These are phyloP conservation scores for Rhizoctonia solani DNA, from an alignment of 1,284 basidiomycete genomes.

Conservation along the genomic window DNA sequence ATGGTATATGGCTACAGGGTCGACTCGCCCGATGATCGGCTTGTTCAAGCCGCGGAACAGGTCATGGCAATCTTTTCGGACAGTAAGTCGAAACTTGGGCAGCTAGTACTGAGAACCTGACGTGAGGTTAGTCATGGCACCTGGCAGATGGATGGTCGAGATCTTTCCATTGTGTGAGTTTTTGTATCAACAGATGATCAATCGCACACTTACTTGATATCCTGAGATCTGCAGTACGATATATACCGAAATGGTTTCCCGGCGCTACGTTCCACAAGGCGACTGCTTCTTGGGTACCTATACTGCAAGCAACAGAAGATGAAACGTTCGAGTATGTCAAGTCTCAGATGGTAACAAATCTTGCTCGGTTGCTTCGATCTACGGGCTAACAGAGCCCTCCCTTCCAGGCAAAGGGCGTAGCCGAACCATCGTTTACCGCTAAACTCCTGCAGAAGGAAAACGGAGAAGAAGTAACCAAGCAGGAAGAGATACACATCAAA, in stretches of 20 bases:
- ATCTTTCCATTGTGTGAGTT: slow-evolving; percentile 20
- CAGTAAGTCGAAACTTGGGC: neutral
- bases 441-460: slow-evolving; percentile 41
- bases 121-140: neutral
- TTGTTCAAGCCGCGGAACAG: slow-evolving; percentile 12
- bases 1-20: slow-evolving; percentile 32
- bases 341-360: slow-evolving; percentile 41
- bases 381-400: neutral
- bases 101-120: neutral
- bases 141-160: slow-evolving; percentile 25
- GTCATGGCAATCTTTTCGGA: slow-evolving; percentile 23
- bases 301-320: slow-evolving; percentile 40
- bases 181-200: neutral
- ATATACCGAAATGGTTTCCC: slow-evolving; percentile 45
- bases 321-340: slow-evolving; percentile 43
- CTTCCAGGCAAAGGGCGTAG: slow-evolving; percentile 43
- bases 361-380: neutral
- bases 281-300: slow-evolving; percentile 39
- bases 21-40: slow-evolving; percentile 7
- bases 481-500: slow-evolving; percentile 43
- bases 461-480: slow-evolving; percentile 34
- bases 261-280: slow-evolving; percentile 43
- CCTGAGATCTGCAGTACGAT: slow-evolving; percentile 40
- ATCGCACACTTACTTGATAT: neutral
- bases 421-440: slow-evolving; percentile 43